Base-by-base conservation (phyloP, 2,329 filamentous ascomycete species). In the Ceratocystis lukuohia region DNA sequence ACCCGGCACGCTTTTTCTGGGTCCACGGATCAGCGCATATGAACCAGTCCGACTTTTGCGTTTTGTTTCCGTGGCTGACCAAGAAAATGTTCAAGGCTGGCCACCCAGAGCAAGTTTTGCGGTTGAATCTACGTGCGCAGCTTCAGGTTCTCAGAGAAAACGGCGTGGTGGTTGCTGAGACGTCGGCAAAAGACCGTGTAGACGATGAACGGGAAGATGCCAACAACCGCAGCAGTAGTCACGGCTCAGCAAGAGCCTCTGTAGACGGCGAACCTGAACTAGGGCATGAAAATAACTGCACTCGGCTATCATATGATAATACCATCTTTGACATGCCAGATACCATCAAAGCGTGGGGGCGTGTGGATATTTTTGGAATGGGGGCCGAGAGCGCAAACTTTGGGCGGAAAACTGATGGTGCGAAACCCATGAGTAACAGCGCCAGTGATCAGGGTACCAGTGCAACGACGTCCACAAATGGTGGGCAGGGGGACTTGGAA, bases 1-100 rank as follows among this genome's bases (percentile, higher is more conserved):
- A 76, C 0, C 77, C 80, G 66, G 86, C 89, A 3, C 82, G 86
- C 70, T 84, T 93, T 71, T 95, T 89, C 76, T 93, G 89, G 73
- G 85, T 89, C 2, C 74, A 80, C 15, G 78, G 82, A 57, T 88
- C 86, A n/a, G 89, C 90, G 0, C 91, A 96, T 73, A 80, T 95
- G 30, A 89, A 83, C 67, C 91, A 95, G 75, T 88, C 85, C 22
- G 91, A 96, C 72, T 95, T 94, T 71, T 91, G 88, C 45, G 77
- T 94, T 28, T 76, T 96, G 25, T 95, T 95, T 72, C 89, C 89
- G 0, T 88, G 86, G 81, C 71, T 86, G 61, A 84, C 82, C 7
- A 81, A 79, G 71, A 80, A 78, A 70, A 79, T 86, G 7, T 83
- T 85, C 70, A 78, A 79, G 1, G 80, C 81, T 0, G 79, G 82